A percentile compares a stretch with the other conserved stretches of the same genome.
phyloP scores from a whole-genome alignment of 768 basidiomycete species.

The Auricularia auricula-judae region DNA sequence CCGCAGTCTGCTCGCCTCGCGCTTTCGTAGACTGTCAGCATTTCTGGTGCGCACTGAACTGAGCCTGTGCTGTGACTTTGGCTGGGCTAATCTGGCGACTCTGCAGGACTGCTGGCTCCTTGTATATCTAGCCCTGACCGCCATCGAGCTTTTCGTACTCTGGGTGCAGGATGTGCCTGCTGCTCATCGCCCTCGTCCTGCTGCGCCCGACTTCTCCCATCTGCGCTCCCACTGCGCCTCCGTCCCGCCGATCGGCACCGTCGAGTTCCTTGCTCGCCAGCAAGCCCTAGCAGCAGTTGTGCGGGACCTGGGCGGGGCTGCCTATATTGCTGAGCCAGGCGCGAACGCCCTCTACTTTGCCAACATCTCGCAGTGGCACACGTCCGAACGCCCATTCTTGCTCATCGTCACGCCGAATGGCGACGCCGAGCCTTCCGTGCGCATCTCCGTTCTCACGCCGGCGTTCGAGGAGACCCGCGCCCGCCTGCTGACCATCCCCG shows the following conservation, averaged over 20 bases:
- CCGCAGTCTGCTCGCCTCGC: no score
- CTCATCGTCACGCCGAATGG: constrained; percentile 43
- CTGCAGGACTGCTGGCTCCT: background rate
- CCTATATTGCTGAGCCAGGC: constrained; percentile 74
- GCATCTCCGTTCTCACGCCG: constrained; percentile 59
- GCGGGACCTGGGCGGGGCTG: constrained; percentile 39
- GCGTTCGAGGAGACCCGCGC: constrained; percentile 69
- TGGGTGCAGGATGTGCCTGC: background rate
- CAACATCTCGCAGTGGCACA: constrained; percentile 64
- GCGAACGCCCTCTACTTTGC: constrained; percentile 59
- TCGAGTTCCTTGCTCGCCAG: constrained; percentile 45
- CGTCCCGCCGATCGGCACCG: constrained; percentile 33
- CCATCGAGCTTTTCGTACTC: background rate
- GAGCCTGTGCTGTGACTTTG: no score
- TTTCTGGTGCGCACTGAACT: no score
- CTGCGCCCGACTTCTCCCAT: background rate
- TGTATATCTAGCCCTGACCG: background rate
- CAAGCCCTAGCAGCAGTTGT: constrained; percentile 39
- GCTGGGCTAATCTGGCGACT: background rate
- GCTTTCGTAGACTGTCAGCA: no score
- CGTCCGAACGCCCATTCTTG: constrained; percentile 72
- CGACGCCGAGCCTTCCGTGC: constrained; percentile 16
- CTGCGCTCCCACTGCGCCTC: constrained; percentile 33
- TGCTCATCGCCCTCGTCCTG: background rate
- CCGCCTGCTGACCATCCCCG: constrained; percentile 43